Evolutionary conservation across 805 yeast species (phyloP), one percentile per base, ranked within the genome.

Genomic region (Wickerhamiella dianesei): DNA sequence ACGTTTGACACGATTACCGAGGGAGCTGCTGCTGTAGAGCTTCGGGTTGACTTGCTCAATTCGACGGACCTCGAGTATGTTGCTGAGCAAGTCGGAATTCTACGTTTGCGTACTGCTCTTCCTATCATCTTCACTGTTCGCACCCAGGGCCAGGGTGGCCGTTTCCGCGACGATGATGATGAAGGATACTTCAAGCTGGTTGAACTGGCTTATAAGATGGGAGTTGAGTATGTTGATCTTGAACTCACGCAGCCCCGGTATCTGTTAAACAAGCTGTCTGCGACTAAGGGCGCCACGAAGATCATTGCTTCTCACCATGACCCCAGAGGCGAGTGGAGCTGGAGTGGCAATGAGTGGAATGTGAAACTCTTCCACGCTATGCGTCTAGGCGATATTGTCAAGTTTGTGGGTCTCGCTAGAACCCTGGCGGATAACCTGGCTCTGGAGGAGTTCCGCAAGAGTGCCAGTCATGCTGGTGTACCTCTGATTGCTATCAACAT

Each of bases 291-390:
- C 3, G 72, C 68, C 61, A 79, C 95, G 14, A 75, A 75, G 58
- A 67, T 89, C 35, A 82, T 89, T 61, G 92, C 86, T 13, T 82
- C 95, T 1, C 82, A 81, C 56, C 94, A 84, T 58, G 94, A 85
- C 60, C 74, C 79, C 48, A 59, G 69, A 12, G 94, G 83, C 21
- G 56, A 61, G 5, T 70, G 70, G 63, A 67, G 70, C 47, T 87
- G 94, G 95, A 65, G 64, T 46, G 66, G 74, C 50, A 69, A 76
- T 14, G 86, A 78, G 58, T 88, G 95, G 94, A 79, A 76, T 56
- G 72, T 72, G 53, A 76, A 76, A 60, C 85, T 79, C 59, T 73
- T 74, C 50, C 76, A 76, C 52, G 96, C 89, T 0, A 63, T 72
- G 36, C 64, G 75, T 5, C 60, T 80, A 44, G 77, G 78, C 48